These are phyloP conservation scores for Neostapfia colusana DNA, from an alignment of 176 grass and related monocot genomes.

Conservation along the genomic window DNA sequence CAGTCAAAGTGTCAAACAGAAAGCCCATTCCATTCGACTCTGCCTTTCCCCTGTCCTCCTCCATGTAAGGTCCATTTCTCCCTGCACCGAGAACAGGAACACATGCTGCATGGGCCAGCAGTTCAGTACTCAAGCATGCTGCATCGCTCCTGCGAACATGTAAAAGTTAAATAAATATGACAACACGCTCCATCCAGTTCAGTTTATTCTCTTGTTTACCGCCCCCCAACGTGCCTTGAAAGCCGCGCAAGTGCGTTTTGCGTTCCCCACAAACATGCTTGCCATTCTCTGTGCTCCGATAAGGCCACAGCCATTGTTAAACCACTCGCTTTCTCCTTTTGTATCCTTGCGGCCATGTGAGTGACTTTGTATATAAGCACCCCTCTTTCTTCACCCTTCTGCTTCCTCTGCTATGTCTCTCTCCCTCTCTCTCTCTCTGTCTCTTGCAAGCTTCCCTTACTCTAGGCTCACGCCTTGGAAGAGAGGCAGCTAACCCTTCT, in stretches of 20 bases:
- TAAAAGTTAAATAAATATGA: neutral
- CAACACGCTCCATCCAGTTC: neutral
- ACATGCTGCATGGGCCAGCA: slow-evolving; percentile 38
- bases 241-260: slow-evolving; percentile 58
- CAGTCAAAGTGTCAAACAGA: slow-evolving; percentile 44
- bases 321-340: slow-evolving; percentile 21
- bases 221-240: slow-evolving; percentile 27
- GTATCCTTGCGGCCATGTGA: slow-evolving; percentile 33
- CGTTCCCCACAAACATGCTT: slow-evolving; percentile 71
- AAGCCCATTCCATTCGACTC: slow-evolving; percentile 40
- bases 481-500: neutral
- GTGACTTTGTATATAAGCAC: slow-evolving; percentile 41
- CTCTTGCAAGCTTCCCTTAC: neutral
- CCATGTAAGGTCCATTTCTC: slow-evolving; percentile 40
- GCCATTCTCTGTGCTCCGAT: slow-evolving; percentile 32
- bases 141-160: neutral
- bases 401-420: neutral
- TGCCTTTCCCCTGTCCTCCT: slow-evolving; percentile 18
- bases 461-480: neutral
- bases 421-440: neutral
- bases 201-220: slow-evolving; percentile 12
- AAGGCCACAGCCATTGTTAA: slow-evolving; percentile 41
- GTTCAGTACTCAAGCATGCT: neutral
- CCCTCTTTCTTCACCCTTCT: slow-evolving; percentile 20
- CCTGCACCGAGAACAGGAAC: slow-evolving; percentile 35